Evolutionary conservation across 768 basidiomycete species (phyloP).

Genomic region (Pleurotus pulmonarius): DNA sequence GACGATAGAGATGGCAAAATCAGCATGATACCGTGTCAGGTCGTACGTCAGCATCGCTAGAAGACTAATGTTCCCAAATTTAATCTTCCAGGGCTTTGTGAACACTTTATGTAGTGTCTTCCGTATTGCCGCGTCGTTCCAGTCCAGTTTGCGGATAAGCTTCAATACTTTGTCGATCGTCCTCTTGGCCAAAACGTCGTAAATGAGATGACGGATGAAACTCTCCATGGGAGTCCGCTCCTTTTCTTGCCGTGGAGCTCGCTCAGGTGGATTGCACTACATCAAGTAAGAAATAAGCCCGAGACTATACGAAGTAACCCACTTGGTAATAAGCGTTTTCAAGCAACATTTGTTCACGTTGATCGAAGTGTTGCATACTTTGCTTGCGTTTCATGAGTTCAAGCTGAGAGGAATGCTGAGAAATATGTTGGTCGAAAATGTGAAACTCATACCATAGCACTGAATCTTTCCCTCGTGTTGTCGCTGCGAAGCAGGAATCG

Average conservation of each 20-base stretch:
- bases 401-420: constrained; percentile 42
- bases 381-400: constrained; percentile 96
- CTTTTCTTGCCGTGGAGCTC: constrained; percentile 82
- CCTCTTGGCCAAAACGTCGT: constrained; percentile 88
- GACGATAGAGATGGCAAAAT: constrained; percentile 83
- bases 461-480: constrained; percentile 82
- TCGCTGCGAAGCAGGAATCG: constrained; percentile 86
- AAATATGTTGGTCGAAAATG: background rate
- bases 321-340: constrained; percentile 99
- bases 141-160: constrained; percentile 89
- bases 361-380: constrained; percentile 88
- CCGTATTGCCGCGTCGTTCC: constrained; percentile 73
- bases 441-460: constrained; percentile 68
- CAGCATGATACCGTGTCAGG: constrained; percentile 87
- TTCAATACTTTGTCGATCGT: constrained; percentile 96
- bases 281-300: background rate
- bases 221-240: constrained; percentile 81
- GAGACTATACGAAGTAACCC: constrained; percentile 6
- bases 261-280: constrained; percentile 96
- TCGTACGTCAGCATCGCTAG: constrained; percentile 96
- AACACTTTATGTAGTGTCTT: constrained; percentile 81
- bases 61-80: constrained; percentile 83
- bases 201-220: constrained; percentile 95
- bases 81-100: constrained; percentile 98
- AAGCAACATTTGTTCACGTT: constrained; percentile 80